These are phyloP conservation scores for Linanthus parryae DNA, from an alignment of 148 eudicot species.

Conservation along the genomic window DNA sequence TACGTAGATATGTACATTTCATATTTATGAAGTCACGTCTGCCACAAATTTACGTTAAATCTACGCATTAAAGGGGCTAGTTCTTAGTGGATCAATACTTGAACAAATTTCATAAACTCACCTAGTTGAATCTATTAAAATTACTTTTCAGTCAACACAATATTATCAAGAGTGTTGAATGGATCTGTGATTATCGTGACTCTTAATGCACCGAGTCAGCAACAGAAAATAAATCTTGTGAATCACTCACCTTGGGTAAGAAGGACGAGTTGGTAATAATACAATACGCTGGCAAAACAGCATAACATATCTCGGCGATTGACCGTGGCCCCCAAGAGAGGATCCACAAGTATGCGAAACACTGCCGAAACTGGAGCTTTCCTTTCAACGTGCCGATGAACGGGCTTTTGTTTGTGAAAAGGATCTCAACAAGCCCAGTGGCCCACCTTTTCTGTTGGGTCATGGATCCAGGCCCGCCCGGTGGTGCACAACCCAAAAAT, in stretches of 20 bases:
- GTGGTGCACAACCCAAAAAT: constrained; percentile 29
- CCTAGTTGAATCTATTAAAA: too few relatives aligned
- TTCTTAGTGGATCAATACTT: too few relatives aligned
- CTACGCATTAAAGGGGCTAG: too few relatives aligned
- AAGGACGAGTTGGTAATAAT: constrained; percentile 19
- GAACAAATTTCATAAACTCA: too few relatives aligned
- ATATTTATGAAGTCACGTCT: too few relatives aligned
- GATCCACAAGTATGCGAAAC: constrained; percentile 21
- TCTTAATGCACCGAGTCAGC: too few relatives aligned
- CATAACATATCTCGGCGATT: constrained; percentile 27
- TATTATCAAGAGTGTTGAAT: too few relatives aligned
- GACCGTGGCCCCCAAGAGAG: constrained; percentile 21
- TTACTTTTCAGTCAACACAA: too few relatives aligned
- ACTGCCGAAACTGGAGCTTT: constrained; percentile 20
- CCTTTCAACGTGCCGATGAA: constrained; percentile 2
- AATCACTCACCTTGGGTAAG: constrained; percentile 22
- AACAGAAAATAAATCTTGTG: neutral
- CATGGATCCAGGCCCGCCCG: constrained; percentile 15
- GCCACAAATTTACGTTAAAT: too few relatives aligned
- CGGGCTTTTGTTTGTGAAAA: constrained; percentile 16
- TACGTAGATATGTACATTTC: too few relatives aligned
- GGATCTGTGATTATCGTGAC: too few relatives aligned
- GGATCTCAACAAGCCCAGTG: constrained; percentile 25
- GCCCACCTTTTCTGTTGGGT: constrained; percentile 36
- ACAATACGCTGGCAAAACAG: constrained; percentile 28